Evolutionary conservation across 768 basidiomycete species (phyloP), one percentile per base, ranked within the genome.

Genomic region (Fomitopsis pulvina): DNA sequence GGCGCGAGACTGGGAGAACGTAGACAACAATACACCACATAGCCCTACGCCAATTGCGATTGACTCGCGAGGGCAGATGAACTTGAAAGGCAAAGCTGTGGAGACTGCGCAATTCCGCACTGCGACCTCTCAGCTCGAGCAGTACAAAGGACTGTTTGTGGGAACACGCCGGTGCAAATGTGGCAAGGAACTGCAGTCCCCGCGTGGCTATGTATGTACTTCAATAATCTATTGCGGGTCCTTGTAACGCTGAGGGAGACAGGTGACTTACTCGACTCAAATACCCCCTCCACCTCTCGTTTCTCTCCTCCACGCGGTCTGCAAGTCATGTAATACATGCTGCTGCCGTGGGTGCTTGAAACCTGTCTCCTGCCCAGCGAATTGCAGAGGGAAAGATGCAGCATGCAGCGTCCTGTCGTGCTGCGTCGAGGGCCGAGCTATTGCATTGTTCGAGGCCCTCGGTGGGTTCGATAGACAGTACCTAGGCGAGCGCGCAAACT

Each of bases 301-400:
- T 1, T 25, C 63, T 34, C 62, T 78, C 7, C 66, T 79, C 8
- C 78, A 79, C 52, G 70, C 67, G 1, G 55, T 64, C 2, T 79
- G 78, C 60, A 44, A 58, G 16, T 59, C 66, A 0, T 80, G 78
- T 63, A 60, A 63, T 6, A 71, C 66, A 2, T 71, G 68, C 41
- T 69, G 77, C 51, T 78, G 78, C 59, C 63, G 78, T 46, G 77
- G 76, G 9, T 80, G 78, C 59, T 72, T 75, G 57, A 60, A 56
- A 11, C 61, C 67, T 3, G 32, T 73, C 21, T 30, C 52, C 34
- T 80, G 78, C 56, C 54, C 65, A 5, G 32, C 52, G 11, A 57
- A 64, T 1, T 80, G 78, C 61, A 73, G 70, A 63, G 76, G 76
- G 10, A 55, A 55, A 29, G 41, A 57, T 6, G 22, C 51, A 2